These are phyloP conservation scores for Leishmania turanica DNA, from an alignment of 208 protist genomes.

Conservation along the genomic window DNA sequence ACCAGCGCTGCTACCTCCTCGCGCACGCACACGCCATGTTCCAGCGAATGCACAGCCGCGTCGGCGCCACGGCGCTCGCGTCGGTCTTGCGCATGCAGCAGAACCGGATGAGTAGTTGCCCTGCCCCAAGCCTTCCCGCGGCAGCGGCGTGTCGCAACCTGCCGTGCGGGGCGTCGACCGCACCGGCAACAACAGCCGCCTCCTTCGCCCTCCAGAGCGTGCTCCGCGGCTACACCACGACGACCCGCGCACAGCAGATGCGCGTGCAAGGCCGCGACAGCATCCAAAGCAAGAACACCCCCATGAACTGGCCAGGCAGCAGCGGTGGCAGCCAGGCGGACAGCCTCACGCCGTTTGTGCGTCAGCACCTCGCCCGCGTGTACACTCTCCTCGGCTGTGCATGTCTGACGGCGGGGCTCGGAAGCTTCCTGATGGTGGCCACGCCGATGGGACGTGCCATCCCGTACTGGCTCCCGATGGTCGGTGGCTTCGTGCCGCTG, in stretches of 20 bases:
- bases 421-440: slow-evolving; percentile 80
- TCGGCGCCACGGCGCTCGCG: slow-evolving; percentile 17
- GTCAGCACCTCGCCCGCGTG: slow-evolving; percentile 81
- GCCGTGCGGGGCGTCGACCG: neutral
- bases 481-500: slow-evolving; percentile 82
- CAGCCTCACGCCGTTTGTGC: slow-evolving; percentile 81
- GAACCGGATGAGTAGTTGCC: neutral
- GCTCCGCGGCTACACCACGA: slow-evolving; percentile 18
- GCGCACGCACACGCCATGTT: slow-evolving; percentile 14
- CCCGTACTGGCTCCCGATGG: slow-evolving; percentile 86
- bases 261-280: slow-evolving; percentile 42
- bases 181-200: neutral
- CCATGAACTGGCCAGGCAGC: slow-evolving; percentile 47
- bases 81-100: slow-evolving; percentile 17
- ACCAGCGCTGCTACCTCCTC: neutral
- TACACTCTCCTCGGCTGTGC: slow-evolving; percentile 75
- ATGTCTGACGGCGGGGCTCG: slow-evolving; percentile 52
- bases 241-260: slow-evolving; percentile 25
- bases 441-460: slow-evolving; percentile 74
- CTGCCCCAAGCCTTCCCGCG: neutral
- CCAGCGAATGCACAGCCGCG: slow-evolving; percentile 11
- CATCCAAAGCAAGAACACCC: slow-evolving; percentile 44
- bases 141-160: neutral
- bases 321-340: slow-evolving; percentile 58
- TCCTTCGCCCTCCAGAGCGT: slow-evolving; percentile 12